phyloP scores from a whole-genome alignment of 78 protist genomes.

The Trichosphaerium sp. region DNA sequence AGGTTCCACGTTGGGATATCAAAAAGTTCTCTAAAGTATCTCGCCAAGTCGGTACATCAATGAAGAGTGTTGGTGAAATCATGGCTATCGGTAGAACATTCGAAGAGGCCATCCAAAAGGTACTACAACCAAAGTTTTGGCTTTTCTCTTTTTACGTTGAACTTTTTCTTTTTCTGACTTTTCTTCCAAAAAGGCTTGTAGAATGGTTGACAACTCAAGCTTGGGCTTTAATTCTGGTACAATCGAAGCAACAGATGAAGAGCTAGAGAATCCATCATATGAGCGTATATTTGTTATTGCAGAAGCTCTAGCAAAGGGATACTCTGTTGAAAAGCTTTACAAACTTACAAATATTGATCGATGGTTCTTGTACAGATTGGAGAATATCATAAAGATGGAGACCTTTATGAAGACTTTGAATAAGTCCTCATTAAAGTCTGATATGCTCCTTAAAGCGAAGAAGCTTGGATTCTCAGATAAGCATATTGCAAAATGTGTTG shows the following conservation, averaged over 20 bases:
- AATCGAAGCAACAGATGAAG: conserved; percentile 29
- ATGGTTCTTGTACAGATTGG: conserved; percentile 83
- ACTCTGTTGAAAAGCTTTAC: conserved; percentile 63
- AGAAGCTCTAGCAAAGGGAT: conserved; percentile 61
- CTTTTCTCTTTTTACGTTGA: conserved; percentile 51
- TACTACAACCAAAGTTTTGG: no score
- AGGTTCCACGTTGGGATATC: conserved; percentile 74
- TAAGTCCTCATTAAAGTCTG: background rate
- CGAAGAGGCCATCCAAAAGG: conserved; percentile 91
- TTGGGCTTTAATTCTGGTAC: conserved; percentile 30
- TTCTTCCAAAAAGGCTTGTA: conserved; percentile 34
- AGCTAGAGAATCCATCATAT: conserved; percentile 64
- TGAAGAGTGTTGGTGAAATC: conserved; percentile 96
- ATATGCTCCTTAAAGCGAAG: conserved; percentile 55
- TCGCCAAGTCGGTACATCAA: conserved; percentile 51
- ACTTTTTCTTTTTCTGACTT: conserved; percentile 6
- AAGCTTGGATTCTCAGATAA: conserved; percentile 76
- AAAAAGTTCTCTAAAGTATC: conserved; percentile 67
- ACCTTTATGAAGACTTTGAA: background rate
- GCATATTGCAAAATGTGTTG: conserved; percentile 45
- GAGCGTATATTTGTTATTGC: conserved; percentile 75
- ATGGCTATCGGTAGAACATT: conserved; percentile 94
- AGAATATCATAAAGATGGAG: conserved; percentile 51
- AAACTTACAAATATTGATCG: conserved; percentile 77
- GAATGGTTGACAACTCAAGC: conserved; percentile 28